Percentiles rank a stretch among this genome's conserved stretches.
Conservation (phyloP, 345 rosid genomes). For the Brassica incana region DNA sequence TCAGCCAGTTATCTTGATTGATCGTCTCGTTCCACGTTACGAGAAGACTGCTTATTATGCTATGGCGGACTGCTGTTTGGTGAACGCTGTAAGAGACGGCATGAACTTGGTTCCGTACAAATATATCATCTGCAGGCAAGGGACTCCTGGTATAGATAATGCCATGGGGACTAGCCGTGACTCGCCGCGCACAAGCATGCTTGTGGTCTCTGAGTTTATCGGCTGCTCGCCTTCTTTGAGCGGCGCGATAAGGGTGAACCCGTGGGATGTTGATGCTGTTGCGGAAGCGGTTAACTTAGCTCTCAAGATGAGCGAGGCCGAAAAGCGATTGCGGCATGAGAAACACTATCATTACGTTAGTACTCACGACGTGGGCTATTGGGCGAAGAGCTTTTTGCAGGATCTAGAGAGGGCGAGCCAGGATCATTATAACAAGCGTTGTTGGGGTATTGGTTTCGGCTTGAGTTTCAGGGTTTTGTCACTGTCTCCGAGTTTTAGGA, state of each 20-base stretch:
- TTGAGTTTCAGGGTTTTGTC: constrained; percentile 31
- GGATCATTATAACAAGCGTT: constrained; percentile 70
- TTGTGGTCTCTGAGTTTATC: constrained; percentile 78
- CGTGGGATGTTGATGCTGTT: neutral
- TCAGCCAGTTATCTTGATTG: constrained; percentile 68
- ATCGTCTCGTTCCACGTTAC: constrained; percentile 66
- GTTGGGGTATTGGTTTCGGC: constrained; percentile 78
- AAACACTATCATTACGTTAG: constrained; percentile 75
- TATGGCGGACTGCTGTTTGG: constrained; percentile 74
- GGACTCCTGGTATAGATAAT: constrained; percentile 58
- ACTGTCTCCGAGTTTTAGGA: constrained; percentile 38
- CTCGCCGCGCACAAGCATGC: constrained; percentile 66
- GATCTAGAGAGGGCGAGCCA: constrained; percentile 73
- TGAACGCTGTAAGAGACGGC: constrained; percentile 85
- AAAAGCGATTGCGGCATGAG: constrained; percentile 60
- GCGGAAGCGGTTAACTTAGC: neutral
- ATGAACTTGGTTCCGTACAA: constrained; percentile 85
- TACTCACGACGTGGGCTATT: constrained; percentile 71
- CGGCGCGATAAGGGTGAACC: constrained; percentile 82
- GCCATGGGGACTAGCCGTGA: constrained; percentile 48
- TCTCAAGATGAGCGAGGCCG: constrained; percentile 49
- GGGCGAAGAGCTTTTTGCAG: constrained; percentile 73
- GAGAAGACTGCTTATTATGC: constrained; percentile 86
- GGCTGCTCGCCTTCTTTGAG: constrained; percentile 90
- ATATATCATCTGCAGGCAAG: constrained; percentile 77